These are phyloP conservation scores for Metarhizium brunneum DNA, from an alignment of 2,329 filamentous ascomycete species.

Conservation along the genomic window DNA sequence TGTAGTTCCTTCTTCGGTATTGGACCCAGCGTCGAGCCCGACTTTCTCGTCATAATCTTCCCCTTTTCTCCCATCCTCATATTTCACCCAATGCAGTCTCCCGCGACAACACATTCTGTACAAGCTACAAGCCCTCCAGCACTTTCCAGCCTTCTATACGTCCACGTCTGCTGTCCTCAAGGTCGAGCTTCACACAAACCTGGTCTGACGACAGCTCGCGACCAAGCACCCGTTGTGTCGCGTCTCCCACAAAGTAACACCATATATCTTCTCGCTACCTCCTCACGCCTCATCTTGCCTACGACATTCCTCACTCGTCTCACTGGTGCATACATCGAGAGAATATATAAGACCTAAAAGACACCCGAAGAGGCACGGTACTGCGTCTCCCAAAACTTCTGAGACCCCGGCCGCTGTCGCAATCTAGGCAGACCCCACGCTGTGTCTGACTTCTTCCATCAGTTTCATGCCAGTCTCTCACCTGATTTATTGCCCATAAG, in stretches of 20 bases:
- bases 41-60: background rate
- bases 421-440: conserved; percentile 1
- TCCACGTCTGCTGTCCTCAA: background rate
- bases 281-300: conserved; percentile 3
- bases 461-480: conserved; percentile 3
- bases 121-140: background rate
- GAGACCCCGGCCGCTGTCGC: conserved; percentile 6
- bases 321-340: background rate
- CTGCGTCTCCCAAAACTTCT: conserved; percentile 2
- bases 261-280: conserved; percentile 2
- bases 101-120: conserved; percentile 7
- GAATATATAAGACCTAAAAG: conserved; percentile 11
- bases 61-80: background rate
- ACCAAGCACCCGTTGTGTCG: background rate
- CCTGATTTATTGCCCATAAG: background rate
- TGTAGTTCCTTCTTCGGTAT: background rate
- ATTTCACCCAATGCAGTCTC: conserved; percentile 4
- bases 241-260: background rate
- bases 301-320: conserved; percentile 8
- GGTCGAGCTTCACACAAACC: background rate
- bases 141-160: background rate
- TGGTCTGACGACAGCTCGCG: conserved; percentile 5
- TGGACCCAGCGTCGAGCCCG: background rate
- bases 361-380: background rate
- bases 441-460: conserved; percentile 6